Percentiles rank a stretch among this genome's conserved stretches.
Conservation (phyloP, 345 rosid species). For the Mercurialis annua region DNA sequence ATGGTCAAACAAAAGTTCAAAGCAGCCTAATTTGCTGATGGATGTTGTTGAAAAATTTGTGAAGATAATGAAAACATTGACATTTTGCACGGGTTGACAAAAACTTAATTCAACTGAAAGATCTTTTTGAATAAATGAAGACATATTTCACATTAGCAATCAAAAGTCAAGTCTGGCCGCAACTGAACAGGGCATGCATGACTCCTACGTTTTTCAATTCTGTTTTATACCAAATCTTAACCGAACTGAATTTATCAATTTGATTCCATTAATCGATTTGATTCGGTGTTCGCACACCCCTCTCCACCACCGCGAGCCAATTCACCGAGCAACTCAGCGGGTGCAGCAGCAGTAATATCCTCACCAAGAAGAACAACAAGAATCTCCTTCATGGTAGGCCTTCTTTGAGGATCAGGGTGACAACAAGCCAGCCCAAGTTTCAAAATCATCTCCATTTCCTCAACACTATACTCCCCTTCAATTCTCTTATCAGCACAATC, state of each 20-base stretch:
- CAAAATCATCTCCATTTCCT: constrained; percentile 60
- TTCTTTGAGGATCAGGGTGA: constrained; percentile 61
- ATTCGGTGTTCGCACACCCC: constrained; percentile 21
- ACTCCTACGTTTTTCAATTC: too few relatives aligned
- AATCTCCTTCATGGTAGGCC: constrained; percentile 76
- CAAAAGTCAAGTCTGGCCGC: background rate
- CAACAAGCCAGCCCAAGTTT: constrained; percentile 87
- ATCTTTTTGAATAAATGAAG: background rate
- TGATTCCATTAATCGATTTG: too few relatives aligned
- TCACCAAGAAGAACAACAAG: constrained; percentile 50
- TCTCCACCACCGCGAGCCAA: constrained; percentile 27
- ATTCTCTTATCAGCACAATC: constrained; percentile 63
- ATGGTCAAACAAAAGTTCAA: too few relatives aligned
- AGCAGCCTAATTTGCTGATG: too few relatives aligned
- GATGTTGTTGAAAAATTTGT: too few relatives aligned
- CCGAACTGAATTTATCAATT: too few relatives aligned
- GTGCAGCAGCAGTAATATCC: constrained; percentile 32
- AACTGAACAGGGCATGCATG: too few relatives aligned
- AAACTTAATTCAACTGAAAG: background rate
- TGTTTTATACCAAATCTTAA: too few relatives aligned
- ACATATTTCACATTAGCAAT: constrained; percentile 19
- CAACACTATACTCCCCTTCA: constrained; percentile 38
- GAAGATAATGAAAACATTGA: too few relatives aligned
- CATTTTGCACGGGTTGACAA: background rate
- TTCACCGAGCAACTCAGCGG: constrained; percentile 37